A percentile compares a stretch with the other conserved stretches of the same genome.
Conservation (phyloP, 768 basidiomycete species). For the Termitomyces sp. region DNA sequence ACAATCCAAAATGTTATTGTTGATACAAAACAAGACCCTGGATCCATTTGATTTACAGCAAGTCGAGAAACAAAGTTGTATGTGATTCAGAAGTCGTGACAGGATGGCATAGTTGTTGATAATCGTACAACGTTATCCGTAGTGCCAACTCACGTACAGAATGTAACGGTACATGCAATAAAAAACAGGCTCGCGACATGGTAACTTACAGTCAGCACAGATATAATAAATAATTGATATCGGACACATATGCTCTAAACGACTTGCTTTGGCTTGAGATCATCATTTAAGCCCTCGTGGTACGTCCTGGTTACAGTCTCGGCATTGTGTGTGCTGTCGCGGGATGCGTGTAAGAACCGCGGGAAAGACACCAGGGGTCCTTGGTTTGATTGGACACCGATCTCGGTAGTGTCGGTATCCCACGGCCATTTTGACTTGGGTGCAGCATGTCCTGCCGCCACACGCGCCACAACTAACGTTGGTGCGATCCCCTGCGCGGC, state of each 20-base stretch:
- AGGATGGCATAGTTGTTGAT: no score
- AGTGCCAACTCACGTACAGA: no score
- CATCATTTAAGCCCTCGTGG: not conserved
- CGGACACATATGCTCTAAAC: not conserved
- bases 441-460: constrained; percentile 7
- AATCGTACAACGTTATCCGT: no score
- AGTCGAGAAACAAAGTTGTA: no score
- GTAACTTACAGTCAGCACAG: not conserved
- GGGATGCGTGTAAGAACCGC: not conserved
- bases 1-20: no score
- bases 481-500: constrained; percentile 11
- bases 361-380: not conserved
- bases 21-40: no score
- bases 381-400: not conserved
- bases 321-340: not conserved
- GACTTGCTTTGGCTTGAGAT: not conserved
- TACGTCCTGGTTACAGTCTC: not conserved
- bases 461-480: constrained; percentile 12
- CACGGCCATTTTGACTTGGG: constrained; percentile 7
- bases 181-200: not conserved
- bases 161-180: no score
- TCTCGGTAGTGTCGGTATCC: not conserved
- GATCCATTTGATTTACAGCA: no score
- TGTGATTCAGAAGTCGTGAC: no score
- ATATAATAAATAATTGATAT: not conserved